Evolutionary conservation across 805 yeast species (phyloP).

Genomic region (Metschnikowia corniflorae): DNA sequence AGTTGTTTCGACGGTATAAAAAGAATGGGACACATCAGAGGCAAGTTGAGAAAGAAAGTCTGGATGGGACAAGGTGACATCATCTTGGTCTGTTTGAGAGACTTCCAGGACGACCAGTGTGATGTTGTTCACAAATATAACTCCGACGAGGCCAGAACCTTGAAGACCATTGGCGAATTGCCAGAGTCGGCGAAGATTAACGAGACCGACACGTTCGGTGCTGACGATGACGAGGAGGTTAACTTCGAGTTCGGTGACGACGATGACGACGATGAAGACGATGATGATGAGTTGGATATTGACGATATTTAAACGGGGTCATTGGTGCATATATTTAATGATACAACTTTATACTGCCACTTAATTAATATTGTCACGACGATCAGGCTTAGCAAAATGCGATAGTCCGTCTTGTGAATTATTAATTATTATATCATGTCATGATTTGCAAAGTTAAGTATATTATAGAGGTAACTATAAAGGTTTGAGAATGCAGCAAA

Average conservation of each 20-base stretch:
- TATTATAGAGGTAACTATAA: conserved; percentile 13
- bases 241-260: conserved; percentile 97
- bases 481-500: conserved; percentile 14
- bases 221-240: conserved; percentile 94
- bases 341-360: too few species aligned
- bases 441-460: conserved; percentile 10
- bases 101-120: conserved; percentile 97
- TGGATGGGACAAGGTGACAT: conserved; percentile 99
- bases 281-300: conserved; percentile 73
- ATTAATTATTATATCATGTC: too few species aligned
- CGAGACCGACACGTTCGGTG: conserved; percentile 96
- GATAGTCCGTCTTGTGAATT: too few species aligned
- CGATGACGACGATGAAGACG: conserved; percentile 74
- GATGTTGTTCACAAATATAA: conserved; percentile 96
- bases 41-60: conserved; percentile 97
- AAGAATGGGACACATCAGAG: conserved; percentile 97
- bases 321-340: conserved; percentile 5
- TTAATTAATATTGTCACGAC: too few species aligned
- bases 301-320: conserved; percentile 70
- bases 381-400: too few species aligned
- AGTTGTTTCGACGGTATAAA: conserved; percentile 89
- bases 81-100: conserved; percentile 91
- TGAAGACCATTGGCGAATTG: conserved; percentile 92
- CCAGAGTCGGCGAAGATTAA: conserved; percentile 97
- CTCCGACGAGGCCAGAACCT: conserved; percentile 96